These are phyloP conservation scores for Powellomyces hirtus DNA, from an alignment of 192 early-diverging fungal species.

Conservation along the genomic window DNA sequence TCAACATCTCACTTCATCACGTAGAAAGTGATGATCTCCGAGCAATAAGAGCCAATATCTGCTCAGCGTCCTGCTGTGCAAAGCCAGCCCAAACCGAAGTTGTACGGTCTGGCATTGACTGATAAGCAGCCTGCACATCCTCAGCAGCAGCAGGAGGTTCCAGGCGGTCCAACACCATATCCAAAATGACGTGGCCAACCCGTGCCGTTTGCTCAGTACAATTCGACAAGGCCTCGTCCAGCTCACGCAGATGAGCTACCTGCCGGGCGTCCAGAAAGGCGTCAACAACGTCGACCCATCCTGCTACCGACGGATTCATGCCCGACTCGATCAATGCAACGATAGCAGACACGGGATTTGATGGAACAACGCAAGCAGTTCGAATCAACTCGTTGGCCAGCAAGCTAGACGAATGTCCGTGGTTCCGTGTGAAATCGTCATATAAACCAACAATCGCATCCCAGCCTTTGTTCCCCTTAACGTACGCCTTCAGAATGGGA, in stretches of 20 bases:
- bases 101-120: too few species aligned
- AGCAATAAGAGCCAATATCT: too few species aligned
- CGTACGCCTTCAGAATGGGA: neutral
- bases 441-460: neutral
- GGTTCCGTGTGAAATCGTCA: neutral
- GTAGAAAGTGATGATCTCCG: too few species aligned
- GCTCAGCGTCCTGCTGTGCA: too few species aligned
- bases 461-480: neutral
- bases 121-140: too few species aligned
- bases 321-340: neutral
- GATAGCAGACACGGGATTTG: neutral
- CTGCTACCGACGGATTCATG: neutral
- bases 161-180: conserved; percentile 6
- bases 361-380: neutral
- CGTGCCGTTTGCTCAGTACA: neutral
- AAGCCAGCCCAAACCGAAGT: too few species aligned
- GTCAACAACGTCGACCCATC: conserved; percentile 11
- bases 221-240: neutral
- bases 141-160: too few species aligned
- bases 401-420: neutral
- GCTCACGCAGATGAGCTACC: neutral
- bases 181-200: neutral
- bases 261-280: neutral
- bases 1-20: too few species aligned
- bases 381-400: neutral